Percentiles rank a stretch among this genome's conserved stretches.
phyloP scores from a whole-genome alignment of 805 yeast genomes.

The Candida ortonii region DNA sequence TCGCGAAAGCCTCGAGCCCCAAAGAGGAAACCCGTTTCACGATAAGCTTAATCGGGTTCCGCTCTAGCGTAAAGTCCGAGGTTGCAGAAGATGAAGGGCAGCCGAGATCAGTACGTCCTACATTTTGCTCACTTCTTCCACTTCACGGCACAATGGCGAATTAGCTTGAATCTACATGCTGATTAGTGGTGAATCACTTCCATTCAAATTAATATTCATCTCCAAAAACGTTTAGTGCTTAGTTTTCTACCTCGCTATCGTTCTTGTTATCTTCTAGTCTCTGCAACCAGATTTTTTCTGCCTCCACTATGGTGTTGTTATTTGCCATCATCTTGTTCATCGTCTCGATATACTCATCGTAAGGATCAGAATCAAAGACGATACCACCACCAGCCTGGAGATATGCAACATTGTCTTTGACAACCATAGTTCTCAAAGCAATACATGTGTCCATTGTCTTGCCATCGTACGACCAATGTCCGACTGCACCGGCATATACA shows the following conservation, averaged over 20 bases:
- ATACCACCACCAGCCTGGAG: constrained; percentile 99
- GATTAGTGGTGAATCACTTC: too few relatives aligned
- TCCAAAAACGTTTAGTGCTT: too few relatives aligned
- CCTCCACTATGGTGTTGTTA: constrained; percentile 84
- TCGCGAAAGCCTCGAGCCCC: too few relatives aligned
- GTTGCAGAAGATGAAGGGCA: too few relatives aligned
- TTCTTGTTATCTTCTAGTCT: constrained; percentile 31
- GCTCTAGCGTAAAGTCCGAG: too few relatives aligned
- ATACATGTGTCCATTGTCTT: constrained; percentile 95
- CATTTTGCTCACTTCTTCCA: too few relatives aligned
- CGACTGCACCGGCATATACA: constrained; percentile 98
- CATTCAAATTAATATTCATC: too few relatives aligned
- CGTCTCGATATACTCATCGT: constrained; percentile 93
- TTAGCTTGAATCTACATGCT: too few relatives aligned
- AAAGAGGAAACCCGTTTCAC: too few relatives aligned
- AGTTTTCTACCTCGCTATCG: constrained; percentile 26
- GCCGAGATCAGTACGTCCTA: too few relatives aligned
- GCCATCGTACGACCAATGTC: constrained; percentile 97
- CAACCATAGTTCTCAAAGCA: constrained; percentile 95
- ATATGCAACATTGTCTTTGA: constrained; percentile 84
- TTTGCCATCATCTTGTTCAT: constrained; percentile 97
- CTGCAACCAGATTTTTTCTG: constrained; percentile 74
- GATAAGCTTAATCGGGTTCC: too few relatives aligned
- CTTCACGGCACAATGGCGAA: too few relatives aligned
- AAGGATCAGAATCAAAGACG: constrained; percentile 91